phyloP scores from a whole-genome alignment of 1,139 yeast species.

The Nadsonia commutata region DNA sequence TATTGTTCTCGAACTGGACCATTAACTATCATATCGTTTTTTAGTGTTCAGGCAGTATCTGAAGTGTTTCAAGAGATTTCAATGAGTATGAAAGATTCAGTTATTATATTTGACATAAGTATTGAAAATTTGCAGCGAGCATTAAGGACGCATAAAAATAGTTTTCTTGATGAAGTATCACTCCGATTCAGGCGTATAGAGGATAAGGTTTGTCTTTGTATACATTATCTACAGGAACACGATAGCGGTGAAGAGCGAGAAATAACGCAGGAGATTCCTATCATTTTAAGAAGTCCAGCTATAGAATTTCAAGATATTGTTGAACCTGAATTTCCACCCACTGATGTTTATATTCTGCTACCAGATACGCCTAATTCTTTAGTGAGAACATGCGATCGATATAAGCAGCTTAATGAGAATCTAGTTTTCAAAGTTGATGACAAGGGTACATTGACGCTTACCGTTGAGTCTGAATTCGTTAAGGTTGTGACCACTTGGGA shows the following conservation, averaged over 20 bases:
- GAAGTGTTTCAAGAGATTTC: not conserved
- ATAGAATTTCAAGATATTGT: not conserved
- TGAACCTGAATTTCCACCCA: not conserved
- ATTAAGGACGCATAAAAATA: not conserved
- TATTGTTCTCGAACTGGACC: too few relatives aligned
- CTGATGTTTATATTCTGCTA: not conserved
- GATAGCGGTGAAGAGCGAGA: not conserved
- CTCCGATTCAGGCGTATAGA: not conserved
- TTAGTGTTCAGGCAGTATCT: not conserved
- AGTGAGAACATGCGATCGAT: not conserved
- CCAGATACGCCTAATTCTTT: not conserved
- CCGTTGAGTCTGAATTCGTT: not conserved
- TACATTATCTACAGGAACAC: not conserved
- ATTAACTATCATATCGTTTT: not conserved
- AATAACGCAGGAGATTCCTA: not conserved
- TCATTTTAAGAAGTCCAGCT: not conserved
- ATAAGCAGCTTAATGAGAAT: not conserved
- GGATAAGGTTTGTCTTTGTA: not conserved
- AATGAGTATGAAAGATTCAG: not conserved
- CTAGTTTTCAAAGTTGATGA: not conserved
- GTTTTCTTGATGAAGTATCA: not conserved
- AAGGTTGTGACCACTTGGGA: not conserved
- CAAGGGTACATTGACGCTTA: not conserved
- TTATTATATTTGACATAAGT: not conserved
- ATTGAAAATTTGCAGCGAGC: not conserved